Evolutionary conservation across 768 basidiomycete species (phyloP).

Genomic region (Termitomyces sp.): DNA sequence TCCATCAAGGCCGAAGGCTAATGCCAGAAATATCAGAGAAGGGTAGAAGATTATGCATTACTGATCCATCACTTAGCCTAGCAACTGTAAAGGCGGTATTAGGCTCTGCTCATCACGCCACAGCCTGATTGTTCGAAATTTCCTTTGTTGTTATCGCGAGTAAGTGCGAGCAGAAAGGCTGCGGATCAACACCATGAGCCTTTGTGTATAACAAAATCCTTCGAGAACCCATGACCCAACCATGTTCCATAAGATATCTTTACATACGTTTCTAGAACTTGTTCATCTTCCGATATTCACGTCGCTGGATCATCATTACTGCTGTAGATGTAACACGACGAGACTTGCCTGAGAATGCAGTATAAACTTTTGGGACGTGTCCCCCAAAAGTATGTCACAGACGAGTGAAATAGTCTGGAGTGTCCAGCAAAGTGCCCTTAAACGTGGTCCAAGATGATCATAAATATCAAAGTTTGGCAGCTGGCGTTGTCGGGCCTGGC

Average conservation of each 20-base stretch:
- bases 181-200: conserved; percentile 2
- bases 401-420: not conserved
- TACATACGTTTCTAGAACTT: conserved; percentile 12
- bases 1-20: not conserved
- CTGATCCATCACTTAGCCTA: not conserved
- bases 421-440: not conserved
- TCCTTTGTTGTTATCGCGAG: not conserved
- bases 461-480: not conserved
- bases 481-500: not conserved
- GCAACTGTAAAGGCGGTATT: not conserved
- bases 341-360: conserved; percentile 2
- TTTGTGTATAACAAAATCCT: not conserved
- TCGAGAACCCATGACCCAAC: conserved; percentile 6
- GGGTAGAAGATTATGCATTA: too few relatives aligned
- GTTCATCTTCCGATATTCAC: conserved; percentile 5
- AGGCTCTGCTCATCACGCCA: conserved; percentile 5
- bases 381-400: not conserved
- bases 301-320: conserved; percentile 8
- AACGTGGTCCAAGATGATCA: not conserved
- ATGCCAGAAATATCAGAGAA: not conserved
- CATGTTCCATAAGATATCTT: conserved; percentile 9
- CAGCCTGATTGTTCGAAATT: not conserved
- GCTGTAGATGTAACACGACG: conserved; percentile 3
- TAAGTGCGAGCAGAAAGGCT: not conserved
- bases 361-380: not conserved